Percentiles rank a stretch among this genome's conserved stretches.
phyloP scores from a whole-genome alignment of 176 grass and related monocot species.

The Oryza punctata region DNA sequence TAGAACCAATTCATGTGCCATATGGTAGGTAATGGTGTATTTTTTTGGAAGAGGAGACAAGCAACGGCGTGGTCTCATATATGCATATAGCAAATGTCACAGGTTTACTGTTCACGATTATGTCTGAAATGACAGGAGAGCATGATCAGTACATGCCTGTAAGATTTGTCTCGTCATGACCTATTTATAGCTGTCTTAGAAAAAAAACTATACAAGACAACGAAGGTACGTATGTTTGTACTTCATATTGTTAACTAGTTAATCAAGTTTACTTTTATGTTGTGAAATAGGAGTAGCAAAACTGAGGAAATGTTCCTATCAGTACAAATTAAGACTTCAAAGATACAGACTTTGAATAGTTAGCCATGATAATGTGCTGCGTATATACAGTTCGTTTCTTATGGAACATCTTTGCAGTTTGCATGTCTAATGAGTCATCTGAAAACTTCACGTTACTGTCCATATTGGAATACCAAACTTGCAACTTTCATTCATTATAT shows the following conservation, averaged over 20 bases:
- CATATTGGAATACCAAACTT: background rate
- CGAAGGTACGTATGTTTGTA: conserved; percentile 18
- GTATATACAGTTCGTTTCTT: background rate
- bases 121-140: conserved; percentile 19
- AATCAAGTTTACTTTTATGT: background rate
- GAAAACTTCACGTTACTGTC: background rate
- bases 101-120: conserved; percentile 39
- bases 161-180: conserved; percentile 24
- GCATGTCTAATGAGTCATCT: background rate
- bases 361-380: background rate
- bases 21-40: background rate
- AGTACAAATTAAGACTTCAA: background rate
- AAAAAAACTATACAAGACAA: background rate
- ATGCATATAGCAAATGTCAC: conserved; percentile 30
- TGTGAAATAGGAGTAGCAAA: background rate
- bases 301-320: background rate
- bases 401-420: no score
- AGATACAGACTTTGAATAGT: background rate
- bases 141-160: conserved; percentile 14
- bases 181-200: conserved; percentile 22
- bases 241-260: background rate
- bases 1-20: conserved; percentile 17
- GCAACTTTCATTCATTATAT: background rate
- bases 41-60: conserved; percentile 17
- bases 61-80: background rate